Evolutionary conservation across 768 basidiomycete species (phyloP), one percentile per base, ranked within the genome.

Genomic region (Mycena rosella): DNA sequence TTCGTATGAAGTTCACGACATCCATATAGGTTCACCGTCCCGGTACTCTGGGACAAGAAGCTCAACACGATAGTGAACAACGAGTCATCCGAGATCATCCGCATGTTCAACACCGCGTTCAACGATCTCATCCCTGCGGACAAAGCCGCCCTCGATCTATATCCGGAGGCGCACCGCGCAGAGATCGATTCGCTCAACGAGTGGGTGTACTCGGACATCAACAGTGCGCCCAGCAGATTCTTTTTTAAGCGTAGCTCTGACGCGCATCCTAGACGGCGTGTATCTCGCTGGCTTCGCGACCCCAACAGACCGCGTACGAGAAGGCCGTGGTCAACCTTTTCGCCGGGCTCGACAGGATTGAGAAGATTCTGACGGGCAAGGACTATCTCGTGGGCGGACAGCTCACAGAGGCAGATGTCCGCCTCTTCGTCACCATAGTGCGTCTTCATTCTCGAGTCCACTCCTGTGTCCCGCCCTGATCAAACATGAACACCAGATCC

Each of bases 31-130:
- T 95, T 94, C 83, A 95, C 95, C 2, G 94, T 96, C 9, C 96
- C 96, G 8, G 81, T 95, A 29, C 84, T 99, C 3, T 99, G 95
- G 94, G 97, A 98, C 82, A 96, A 90, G 83, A 93, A n/a, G n/a
- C n/a, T n/a, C n/a, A n/a, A n/a, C n/a, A n/a, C n/a, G n/a, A n/a
- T n/a, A n/a, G n/a, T n/a, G n/a, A n/a, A n/a, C n/a, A n/a, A n/a
- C n/a, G n/a, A n/a, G n/a, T n/a, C n/a, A n/a, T n/a, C n/a, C n/a
- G n/a, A n/a, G n/a, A n/a, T n/a, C n/a, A n/a, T n/a, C n/a, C n/a
- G n/a, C n/a, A n/a, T n/a, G n/a, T n/a, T n/a, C n/a, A n/a, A n/a
- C n/a, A n/a, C n/a, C n/a, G n/a, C n/a, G n/a, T n/a, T n/a, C n/a
- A n/a, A n/a, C n/a, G n/a, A n/a, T n/a, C n/a, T n/a, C n/a, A n/a